These are phyloP conservation scores for Aechmea fasciata DNA, from an alignment of 176 grass and related monocot species.

Conservation along the genomic window DNA sequence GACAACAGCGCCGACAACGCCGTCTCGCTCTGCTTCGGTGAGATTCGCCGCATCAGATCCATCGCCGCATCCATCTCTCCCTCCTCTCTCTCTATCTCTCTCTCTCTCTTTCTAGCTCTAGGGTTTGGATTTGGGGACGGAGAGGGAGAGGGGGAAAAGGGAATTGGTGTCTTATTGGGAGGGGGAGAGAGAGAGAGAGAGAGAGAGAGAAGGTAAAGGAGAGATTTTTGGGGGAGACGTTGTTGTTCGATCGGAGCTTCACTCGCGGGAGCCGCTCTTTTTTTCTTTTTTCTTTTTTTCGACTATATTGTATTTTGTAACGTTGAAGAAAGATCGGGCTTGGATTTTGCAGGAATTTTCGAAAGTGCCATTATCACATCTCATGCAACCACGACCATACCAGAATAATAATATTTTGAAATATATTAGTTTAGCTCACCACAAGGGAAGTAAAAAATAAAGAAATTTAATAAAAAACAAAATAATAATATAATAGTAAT, in stretches of 20 bases:
- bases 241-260: slow-evolving; percentile 18
- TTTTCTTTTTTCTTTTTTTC: neutral
- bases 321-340: no score
- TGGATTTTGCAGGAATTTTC: no score
- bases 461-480: no score
- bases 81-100: neutral
- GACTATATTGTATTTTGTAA: no score
- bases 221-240: neutral
- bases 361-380: no score
- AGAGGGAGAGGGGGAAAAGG: neutral
- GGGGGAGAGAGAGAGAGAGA: slow-evolving; percentile 2
- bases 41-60: slow-evolving; percentile 99
- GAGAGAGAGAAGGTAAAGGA: neutral
- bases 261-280: slow-evolving; percentile 13
- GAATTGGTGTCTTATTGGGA: neutral
- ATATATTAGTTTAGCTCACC: neutral
- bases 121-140: neutral
- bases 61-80: slow-evolving; percentile 73
- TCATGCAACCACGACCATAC: no score
- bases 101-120: neutral
- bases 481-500: no score
- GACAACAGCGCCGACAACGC: slow-evolving; percentile 81
- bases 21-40: slow-evolving; percentile 75
- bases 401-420: neutral
- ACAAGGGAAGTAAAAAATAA: no score